These are phyloP conservation scores for Penicillium capsulatum DNA, from an alignment of 2,329 filamentous ascomycete genomes.

Conservation along the genomic window DNA sequence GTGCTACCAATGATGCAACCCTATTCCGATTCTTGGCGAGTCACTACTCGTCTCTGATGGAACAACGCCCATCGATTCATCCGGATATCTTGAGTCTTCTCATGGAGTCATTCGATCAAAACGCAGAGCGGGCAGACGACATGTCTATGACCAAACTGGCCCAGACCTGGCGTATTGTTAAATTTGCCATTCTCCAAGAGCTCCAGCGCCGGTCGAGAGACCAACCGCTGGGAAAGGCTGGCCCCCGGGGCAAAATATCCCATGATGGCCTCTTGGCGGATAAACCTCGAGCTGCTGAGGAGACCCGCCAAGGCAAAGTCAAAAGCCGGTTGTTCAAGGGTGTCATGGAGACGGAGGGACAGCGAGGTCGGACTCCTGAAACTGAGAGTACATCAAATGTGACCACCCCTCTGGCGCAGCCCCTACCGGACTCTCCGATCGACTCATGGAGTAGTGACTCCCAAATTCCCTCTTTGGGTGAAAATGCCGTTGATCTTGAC, in stretches of 20 bases:
- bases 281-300: slow-evolving; percentile 26
- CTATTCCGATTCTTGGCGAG: slow-evolving; percentile 43
- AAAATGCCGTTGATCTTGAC: slow-evolving; percentile 37
- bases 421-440: slow-evolving; percentile 42
- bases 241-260: slow-evolving; percentile 26
- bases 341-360: slow-evolving; percentile 36
- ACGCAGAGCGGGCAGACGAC: slow-evolving; percentile 51
- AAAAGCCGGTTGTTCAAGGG: slow-evolving; percentile 44
- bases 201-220: slow-evolving; percentile 41
- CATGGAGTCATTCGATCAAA: slow-evolving; percentile 48
- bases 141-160: slow-evolving; percentile 50
- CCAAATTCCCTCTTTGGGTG: slow-evolving; percentile 30
- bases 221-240: slow-evolving; percentile 21
- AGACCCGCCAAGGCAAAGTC: slow-evolving; percentile 35
- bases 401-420: slow-evolving; percentile 53
- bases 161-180: slow-evolving; percentile 57
- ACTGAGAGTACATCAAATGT: slow-evolving; percentile 53
- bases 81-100: slow-evolving; percentile 31
- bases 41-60: slow-evolving; percentile 41
- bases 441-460: slow-evolving; percentile 28
- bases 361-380: slow-evolving; percentile 32
- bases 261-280: slow-evolving; percentile 29
- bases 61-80: slow-evolving; percentile 22
- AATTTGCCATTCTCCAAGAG: slow-evolving; percentile 49
- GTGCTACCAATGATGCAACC: slow-evolving; percentile 41